These are phyloP conservation scores for Zalaria sp. DNA, from an alignment of 2,329 filamentous ascomycete species.

Conservation along the genomic window DNA sequence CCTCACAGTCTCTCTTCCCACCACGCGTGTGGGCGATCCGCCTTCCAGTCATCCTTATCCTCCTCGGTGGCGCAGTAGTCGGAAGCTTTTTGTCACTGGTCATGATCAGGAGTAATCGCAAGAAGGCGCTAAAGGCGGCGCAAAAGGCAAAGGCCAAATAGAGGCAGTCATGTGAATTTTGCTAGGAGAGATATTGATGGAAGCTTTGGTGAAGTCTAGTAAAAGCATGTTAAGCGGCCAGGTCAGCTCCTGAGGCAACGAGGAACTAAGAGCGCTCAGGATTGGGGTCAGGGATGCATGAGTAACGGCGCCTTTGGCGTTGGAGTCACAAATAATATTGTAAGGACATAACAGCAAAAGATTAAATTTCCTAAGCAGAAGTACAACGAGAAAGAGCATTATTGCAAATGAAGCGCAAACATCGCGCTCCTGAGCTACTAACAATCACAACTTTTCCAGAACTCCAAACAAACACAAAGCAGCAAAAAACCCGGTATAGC, in stretches of 20 bases:
- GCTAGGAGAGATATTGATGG: not conserved
- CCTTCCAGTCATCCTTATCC: conserved; percentile 90
- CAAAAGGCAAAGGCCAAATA: conserved; percentile 69
- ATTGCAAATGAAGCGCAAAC: too few relatives aligned
- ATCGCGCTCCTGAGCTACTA: too few relatives aligned
- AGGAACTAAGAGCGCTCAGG: too few relatives aligned
- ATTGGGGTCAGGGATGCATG: too few relatives aligned
- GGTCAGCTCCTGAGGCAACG: not conserved
- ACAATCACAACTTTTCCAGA: too few relatives aligned
- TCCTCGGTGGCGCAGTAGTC: conserved; percentile 83
- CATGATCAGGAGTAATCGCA: conserved; percentile 97
- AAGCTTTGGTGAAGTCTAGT: not conserved
- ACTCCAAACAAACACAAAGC: too few relatives aligned
- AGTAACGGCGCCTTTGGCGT: too few relatives aligned
- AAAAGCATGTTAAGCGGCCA: not conserved
- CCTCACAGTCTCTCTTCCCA: conserved; percentile 87
- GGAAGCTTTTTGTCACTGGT: conserved; percentile 92
- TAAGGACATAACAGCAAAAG: too few relatives aligned
- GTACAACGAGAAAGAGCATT: too few relatives aligned
- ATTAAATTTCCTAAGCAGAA: too few relatives aligned
- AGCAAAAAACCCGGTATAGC: too few relatives aligned
- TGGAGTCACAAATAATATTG: too few relatives aligned
- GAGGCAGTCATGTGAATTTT: not conserved
- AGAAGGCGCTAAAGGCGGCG: conserved; percentile 88
- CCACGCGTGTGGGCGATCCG: conserved; percentile 98